Evolutionary conservation across 768 basidiomycete genomes (phyloP).

Genomic region (Guyanaporus albipodus): DNA sequence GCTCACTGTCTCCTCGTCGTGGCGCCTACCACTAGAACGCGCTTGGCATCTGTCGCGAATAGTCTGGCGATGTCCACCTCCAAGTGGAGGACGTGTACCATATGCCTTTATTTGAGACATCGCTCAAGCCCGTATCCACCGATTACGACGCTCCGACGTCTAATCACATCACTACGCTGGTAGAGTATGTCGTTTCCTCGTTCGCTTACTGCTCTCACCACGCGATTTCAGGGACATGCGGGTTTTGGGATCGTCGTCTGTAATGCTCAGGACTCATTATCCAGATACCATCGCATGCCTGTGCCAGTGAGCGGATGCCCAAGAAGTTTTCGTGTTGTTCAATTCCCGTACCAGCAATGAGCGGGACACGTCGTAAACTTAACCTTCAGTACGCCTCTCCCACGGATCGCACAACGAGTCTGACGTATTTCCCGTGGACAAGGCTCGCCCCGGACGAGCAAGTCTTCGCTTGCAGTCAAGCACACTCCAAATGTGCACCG

Average conservation of each 20-base stretch:
- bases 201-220: neutral
- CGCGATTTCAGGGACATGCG: constrained; percentile 26
- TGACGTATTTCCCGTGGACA: constrained; percentile 42
- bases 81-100: constrained; percentile 49
- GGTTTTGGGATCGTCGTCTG: constrained; percentile 22
- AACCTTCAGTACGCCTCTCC: constrained; percentile 44
- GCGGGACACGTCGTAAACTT: constrained; percentile 52
- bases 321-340: constrained; percentile 51
- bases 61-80: constrained; percentile 42
- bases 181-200: constrained; percentile 19
- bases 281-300: constrained; percentile 57
- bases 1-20: too few relatives aligned
- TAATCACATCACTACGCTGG: constrained; percentile 26
- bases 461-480: constrained; percentile 51
- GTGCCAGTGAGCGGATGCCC: constrained; percentile 21
- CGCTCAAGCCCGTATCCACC: constrained; percentile 34
- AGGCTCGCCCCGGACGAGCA: too few relatives aligned
- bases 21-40: constrained; percentile 43
- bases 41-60: constrained; percentile 45
- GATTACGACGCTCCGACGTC: constrained; percentile 35
- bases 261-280: constrained; percentile 51
- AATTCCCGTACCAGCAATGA: constrained; percentile 53
- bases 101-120: constrained; percentile 44
- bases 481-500: constrained; percentile 53
- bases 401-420: constrained; percentile 36